Base-by-base conservation (phyloP, 257 asterid species). In the Haberlea rhodopensis region DNA sequence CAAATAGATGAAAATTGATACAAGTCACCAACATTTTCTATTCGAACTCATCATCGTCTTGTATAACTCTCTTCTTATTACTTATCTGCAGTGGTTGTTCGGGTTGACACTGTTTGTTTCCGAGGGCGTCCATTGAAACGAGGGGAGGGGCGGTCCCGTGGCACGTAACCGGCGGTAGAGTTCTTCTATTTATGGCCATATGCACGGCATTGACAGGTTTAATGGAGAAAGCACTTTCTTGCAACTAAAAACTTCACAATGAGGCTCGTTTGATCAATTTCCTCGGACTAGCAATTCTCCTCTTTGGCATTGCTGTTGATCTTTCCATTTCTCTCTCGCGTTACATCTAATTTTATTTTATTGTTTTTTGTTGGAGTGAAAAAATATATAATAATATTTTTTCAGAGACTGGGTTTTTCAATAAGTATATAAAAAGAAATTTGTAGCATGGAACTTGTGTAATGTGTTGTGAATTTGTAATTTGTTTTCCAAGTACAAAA, bases 11-110 rank as follows among this genome's bases (percentile, higher is more conserved):
- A n/a, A n/a, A n/a, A n/a, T n/a, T n/a, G n/a, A n/a, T n/a, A n/a
- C n/a, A n/a, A n/a, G n/a, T n/a, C n/a, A n/a, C n/a, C n/a, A n/a
- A n/a, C n/a, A n/a, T n/a, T n/a, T n/a, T n/a, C n/a, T n/a, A n/a
- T n/a, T n/a, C n/a, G n/a, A n/a, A n/a, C n/a, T n/a, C n/a, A n/a
- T n/a, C n/a, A n/a, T n/a, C n/a, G n/a, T n/a, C n/a, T n/a, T n/a
- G n/a, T n/a, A n/a, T n/a, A n/a, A n/a, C n/a, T n/a, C n/a, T n/a
- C n/a, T n/a, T n/a, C n/a, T n/a, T n/a, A n/a, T n/a, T n/a, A n/a
- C n/a, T n/a, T n/a, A n/a, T n/a, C n/a, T n/a, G n/a, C n/a, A n/a
- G 97, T 89, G 89, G 91, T 2, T 89, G 60, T 20, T 80, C 6
- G 97, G 94, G 20, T 10, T 87, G 52, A 20, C 57, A 5, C 56